Evolutionary conservation across 106 monocot species (phyloP), one percentile per base, ranked within the genome.

Genomic region (Iris macrosiphon): DNA sequence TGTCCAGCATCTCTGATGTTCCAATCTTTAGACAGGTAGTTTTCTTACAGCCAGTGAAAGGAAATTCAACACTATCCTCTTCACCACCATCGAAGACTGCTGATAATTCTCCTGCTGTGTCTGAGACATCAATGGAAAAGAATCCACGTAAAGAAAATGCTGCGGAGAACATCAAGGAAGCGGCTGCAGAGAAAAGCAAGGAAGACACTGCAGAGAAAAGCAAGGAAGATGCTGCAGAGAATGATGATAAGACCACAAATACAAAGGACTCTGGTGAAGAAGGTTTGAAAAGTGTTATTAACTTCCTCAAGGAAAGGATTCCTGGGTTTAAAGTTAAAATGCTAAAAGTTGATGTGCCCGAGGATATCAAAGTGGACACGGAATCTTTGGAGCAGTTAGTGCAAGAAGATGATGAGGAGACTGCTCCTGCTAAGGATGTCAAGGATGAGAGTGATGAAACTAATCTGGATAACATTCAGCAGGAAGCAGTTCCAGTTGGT

Each of bases 251-350:
- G 31, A 51, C 44, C 32, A 25, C 31, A 35, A 75, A 43, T 26
- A 37, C 51, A n/a, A 70, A 77, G 49, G 84, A 80, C 49, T 40
- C 80, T 49, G 59, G 30, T 51, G 93, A 88, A 61, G 88, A 88
- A 64, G 83, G 78, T 31, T 27, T 88, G 21, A 77, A 79, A 73
- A 78, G 69, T 57, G 72, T 93, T 15, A 63, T 93, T 40, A 79
- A 81, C 59, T 88, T 88, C 59, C 51, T 93, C 38, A 93, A 84
- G 58, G 80, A 88, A 22, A 75, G 72, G 57, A 84, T 88, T 55
- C 88, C 93, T 66, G 80, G 77, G 37, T 88, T 93, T 43, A 88
- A 93, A 57, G 88, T 80, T 49, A 84, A 84, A 73, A 69, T 78
- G 31, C 42, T 86, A 46, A 83, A 83, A 57, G 71, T 62, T 24